Evolutionary conservation across 2,329 filamentous ascomycete genomes (phyloP).

Genomic region (Penicillium sp.): DNA sequence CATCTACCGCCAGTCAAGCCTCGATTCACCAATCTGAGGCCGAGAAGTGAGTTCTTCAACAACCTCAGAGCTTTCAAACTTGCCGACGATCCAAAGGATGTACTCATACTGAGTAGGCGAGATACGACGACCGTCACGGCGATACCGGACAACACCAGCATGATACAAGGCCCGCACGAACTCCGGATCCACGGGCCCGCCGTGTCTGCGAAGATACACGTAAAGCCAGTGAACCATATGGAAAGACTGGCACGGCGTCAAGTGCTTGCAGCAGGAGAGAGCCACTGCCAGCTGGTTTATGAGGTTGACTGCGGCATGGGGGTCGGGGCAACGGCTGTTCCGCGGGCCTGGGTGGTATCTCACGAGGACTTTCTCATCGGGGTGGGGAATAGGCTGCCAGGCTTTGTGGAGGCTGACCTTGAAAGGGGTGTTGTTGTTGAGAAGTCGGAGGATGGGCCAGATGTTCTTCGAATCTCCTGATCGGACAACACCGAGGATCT

Average conservation of each 20-base stretch:
- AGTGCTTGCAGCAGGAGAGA: constrained; percentile 37
- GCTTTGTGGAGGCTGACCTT: constrained; percentile 37
- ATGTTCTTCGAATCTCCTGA: constrained; percentile 25
- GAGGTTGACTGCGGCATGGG: constrained; percentile 39
- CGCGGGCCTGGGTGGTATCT: constrained; percentile 23
- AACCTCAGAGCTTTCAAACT: constrained; percentile 43
- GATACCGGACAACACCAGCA: constrained; percentile 46
- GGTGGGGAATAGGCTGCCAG: constrained; percentile 22
- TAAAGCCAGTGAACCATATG: constrained; percentile 49
- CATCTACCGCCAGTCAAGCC: neutral
- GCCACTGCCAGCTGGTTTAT: constrained; percentile 46
- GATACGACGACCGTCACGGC: constrained; percentile 36
- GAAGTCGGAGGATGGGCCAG: constrained; percentile 32
- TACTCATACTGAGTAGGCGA: constrained; percentile 38
- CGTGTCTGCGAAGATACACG: constrained; percentile 40
- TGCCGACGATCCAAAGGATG: constrained; percentile 42
- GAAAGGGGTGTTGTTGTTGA: constrained; percentile 36
- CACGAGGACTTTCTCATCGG: constrained; percentile 25
- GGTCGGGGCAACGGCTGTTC: constrained; percentile 26
- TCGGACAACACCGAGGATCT: constrained; percentile 30
- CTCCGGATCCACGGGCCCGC: constrained; percentile 41
- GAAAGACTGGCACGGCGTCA: constrained; percentile 43
- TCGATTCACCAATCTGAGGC: constrained; percentile 16
- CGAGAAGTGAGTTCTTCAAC: constrained; percentile 28
- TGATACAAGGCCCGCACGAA: constrained; percentile 51